Base-by-base conservation (phyloP, 192 early-diverging fungal genomes). In the Entomortierella lignicola region DNA sequence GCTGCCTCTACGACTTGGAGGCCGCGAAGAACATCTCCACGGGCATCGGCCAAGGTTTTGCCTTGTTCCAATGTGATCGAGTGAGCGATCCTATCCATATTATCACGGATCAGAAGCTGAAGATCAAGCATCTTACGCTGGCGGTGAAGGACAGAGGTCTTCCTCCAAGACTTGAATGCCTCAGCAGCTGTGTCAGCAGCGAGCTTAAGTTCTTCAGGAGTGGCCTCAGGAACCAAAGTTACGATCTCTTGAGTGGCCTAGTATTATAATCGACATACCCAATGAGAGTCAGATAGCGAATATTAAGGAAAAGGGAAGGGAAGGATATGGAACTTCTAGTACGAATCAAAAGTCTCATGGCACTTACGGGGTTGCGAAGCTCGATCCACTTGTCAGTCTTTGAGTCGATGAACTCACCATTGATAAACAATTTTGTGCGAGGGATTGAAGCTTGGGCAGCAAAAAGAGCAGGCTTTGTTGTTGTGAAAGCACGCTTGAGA, bases 111-210 rank as follows among this genome's bases (percentile, higher is more conserved):
- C 48, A 96, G 83, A 31, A 88, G 85, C 84, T 97, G 95, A 61
- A 97, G 82, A 63, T 99, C 92, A 52, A 99, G 83, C 95, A 99
- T 95, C 77, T 95, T 84, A 55, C 93, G 90, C 84, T 97, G 96
- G 48, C 97, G 88, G 29, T 93, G 83, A 34, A 97, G 83, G 17
- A 96, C 86, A 8, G 91, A 89, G 2, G 93, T 90, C 73, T 97
- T 94, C 12, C 82, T 83, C 97, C 97, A 99, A 26, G 88, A 80
- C 63, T 91, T 89, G 86, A 96, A 97, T 39, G 97, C 95, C 61
- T 87, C 83, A 10, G 82, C 83, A 53, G 97, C 92, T 15, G 84
- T 74, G 42, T 86, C 84, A 0, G 91, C 88, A 26, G 97, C 95
- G 34, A 89, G 88, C 44, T 91, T 84, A 34, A 97, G 88, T 77